Base-by-base conservation (phyloP, 2,329 filamentous ascomycete species). In the Calonectria pteridis region DNA sequence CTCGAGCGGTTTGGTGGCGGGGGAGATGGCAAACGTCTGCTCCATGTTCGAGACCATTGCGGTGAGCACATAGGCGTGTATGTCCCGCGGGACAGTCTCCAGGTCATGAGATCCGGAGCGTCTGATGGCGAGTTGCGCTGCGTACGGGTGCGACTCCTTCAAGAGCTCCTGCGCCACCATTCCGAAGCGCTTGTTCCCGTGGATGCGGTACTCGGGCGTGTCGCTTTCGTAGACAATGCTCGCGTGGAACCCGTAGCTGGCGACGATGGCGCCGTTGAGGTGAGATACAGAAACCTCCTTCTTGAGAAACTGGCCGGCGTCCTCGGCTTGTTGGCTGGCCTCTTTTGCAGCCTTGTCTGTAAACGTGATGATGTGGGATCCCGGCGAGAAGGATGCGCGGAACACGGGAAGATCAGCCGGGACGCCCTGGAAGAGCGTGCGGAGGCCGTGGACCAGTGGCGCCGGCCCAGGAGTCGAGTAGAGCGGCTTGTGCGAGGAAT, bases 151-250 rank as follows among this genome's bases (percentile, higher is more conserved):
- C 43, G 86, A 86, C 72, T 87, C 82, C 72, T 85, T 84, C n/a
- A 98, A 85, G 10, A 96, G 89, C 79, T 95, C 92, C 67, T 92
- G 89, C 0, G 95, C 96, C 0, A 95, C 95, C 91, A 98, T 95
- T 71, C 92, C 90, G 85, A 98, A 98, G 26, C 96, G 90, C 81
- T 93, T 91, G 37, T 89, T 88, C 16, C 96, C 96, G 80, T 94
- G 93, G 77, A 91, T 90, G 75, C 96, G 93, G 84, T 96, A 96
- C 76, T 92, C 93, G 0, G 91, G 87, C 0, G 96, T 97, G 83
- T 98, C 96, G 83, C 94, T 97, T 85, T 98, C 95, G 78, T 94
- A 95, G 28, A 98, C 95, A 4, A 98, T 89, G 51, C 93, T 92
- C 35, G 96, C 94, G 81, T 98, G 96, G 80, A 98, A 92, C 26